A percentile compares a stretch with the other conserved stretches of the same genome.
These are phyloP conservation scores for Moricandia arvensis DNA, from an alignment of 345 rosid genomes.

Conservation along the genomic window DNA sequence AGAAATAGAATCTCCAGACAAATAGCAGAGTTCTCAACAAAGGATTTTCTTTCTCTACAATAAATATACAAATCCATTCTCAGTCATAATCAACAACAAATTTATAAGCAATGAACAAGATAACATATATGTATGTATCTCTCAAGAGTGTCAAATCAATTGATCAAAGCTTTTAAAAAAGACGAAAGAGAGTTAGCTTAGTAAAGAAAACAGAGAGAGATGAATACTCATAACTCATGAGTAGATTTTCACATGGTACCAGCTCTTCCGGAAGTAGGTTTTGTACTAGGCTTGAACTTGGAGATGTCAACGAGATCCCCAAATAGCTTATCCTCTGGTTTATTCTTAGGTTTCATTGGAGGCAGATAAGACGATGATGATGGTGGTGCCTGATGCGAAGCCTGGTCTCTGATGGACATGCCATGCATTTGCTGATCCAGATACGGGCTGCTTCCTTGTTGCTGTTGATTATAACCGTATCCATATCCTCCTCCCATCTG, in stretches of 20 bases:
- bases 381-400: slow-evolving; percentile 49
- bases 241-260: slow-evolving; percentile 67
- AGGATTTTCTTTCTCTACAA: slow-evolving; percentile 36
- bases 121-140: slow-evolving; percentile 24
- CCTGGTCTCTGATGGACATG: slow-evolving; percentile 59
- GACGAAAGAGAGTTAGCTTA: slow-evolving; percentile 30
- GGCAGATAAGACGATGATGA: slow-evolving; percentile 51
- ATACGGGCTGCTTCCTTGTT: slow-evolving; percentile 60
- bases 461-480: slow-evolving; percentile 73
- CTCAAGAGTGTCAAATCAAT: slow-evolving; percentile 31
- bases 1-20: slow-evolving; percentile 19
- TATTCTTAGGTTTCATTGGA: slow-evolving; percentile 58
- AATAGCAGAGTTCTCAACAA: slow-evolving; percentile 24
- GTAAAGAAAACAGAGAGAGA: slow-evolving; percentile 28
- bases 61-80: slow-evolving; percentile 35
- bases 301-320: slow-evolving; percentile 98
- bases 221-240: slow-evolving; percentile 2
- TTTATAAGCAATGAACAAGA: slow-evolving; percentile 18
- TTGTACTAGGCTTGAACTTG: slow-evolving; percentile 64
- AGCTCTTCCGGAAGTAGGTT: slow-evolving; percentile 63
- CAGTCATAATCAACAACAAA: slow-evolving; percentile 27
- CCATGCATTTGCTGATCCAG: slow-evolving; percentile 81
- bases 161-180: slow-evolving; percentile 5
- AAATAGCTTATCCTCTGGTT: slow-evolving; percentile 82
- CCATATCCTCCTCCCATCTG: slow-evolving; percentile 55